Evolutionary conservation across 345 rosid species (phyloP), one percentile per base, ranked within the genome.

Genomic region (Balakata baccata): DNA sequence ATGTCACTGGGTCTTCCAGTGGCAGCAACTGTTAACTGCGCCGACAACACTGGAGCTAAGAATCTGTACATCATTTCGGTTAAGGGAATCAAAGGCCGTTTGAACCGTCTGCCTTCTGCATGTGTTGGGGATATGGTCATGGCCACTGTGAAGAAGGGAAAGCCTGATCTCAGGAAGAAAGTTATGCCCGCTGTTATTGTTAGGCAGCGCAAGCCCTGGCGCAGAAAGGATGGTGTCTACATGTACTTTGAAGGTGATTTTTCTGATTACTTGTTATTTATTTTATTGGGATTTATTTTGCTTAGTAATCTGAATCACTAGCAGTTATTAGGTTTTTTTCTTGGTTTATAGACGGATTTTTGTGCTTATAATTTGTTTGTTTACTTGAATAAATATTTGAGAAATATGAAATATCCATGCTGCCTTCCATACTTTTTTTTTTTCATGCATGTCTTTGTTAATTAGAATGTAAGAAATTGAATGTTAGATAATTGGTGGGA

Each of bases 1-100:
- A 95, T 95, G 97, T 89, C 99, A 5, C 93, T 92, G 74, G 98
- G 99, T 95, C 83, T 95, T 58, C 98, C 99, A 0, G 99, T 95
- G 79, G 99, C 98, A 1, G 99, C 98, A 12, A 95, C 98, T 0
- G 96, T 95, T 73, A 92, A 95, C 88, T 95, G 98, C 62, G 99
- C 99, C 0, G 99, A 95, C 5, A 95, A 92, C 86, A 95, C 97
- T 0, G 99, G 99, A 1, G 98, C 99, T 0, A 95, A 95, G 93
- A 92, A 92, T 69, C 92, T 92, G 0, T 94, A 94, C 88, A 90
- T 94, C 77, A 90, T 94, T 4, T 94, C 98, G 0, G 98, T 94
- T 67, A 92, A 94, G 75, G 97, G 97, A 18, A 89, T 94, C 84
- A 92, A 92, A 76, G 98, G 98, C 39, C 93, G 96, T 5, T 83